phyloP scores from a whole-genome alignment of 129 eudicot genomes.

The Chrysanthemum lavandulifolium region DNA sequence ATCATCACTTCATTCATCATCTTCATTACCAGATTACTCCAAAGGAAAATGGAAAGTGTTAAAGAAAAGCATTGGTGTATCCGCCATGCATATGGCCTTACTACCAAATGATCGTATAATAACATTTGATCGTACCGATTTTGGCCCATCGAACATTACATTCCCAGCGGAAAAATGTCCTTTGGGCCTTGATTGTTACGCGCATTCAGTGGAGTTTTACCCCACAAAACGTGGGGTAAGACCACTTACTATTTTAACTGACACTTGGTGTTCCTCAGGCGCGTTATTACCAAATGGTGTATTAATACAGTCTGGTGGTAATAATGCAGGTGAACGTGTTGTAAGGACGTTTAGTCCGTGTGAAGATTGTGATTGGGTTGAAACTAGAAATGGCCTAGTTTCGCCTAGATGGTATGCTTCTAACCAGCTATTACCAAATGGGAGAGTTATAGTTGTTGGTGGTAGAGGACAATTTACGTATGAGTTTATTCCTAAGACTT shows the following conservation, averaged over 20 bases:
- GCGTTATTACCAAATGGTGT: slow-evolving; percentile 42
- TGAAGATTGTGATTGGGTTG: slow-evolving; percentile 45
- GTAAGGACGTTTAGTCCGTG: slow-evolving; percentile 42
- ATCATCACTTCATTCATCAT: neutral
- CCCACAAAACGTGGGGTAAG: slow-evolving; percentile 32
- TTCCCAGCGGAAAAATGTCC: slow-evolving; percentile 41
- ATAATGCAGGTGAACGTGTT: slow-evolving; percentile 39
- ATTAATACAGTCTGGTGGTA: slow-evolving; percentile 47
- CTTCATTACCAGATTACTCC: slow-evolving; percentile 4
- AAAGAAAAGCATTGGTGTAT: slow-evolving; percentile 38
- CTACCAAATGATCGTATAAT: slow-evolving; percentile 45
- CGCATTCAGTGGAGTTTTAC: slow-evolving; percentile 46
- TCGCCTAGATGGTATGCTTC: slow-evolving; percentile 49
- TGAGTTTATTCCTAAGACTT: slow-evolving; percentile 37
- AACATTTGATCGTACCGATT: slow-evolving; percentile 49
- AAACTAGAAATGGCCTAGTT: slow-evolving; percentile 26
- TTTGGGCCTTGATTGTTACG: slow-evolving; percentile 29
- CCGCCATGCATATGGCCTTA: slow-evolving; percentile 61
- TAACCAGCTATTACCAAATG: slow-evolving; percentile 47
- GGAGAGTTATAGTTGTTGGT: slow-evolving; percentile 39
- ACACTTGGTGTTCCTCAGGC: slow-evolving; percentile 57
- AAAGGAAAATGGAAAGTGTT: slow-evolving; percentile 51
- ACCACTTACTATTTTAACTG: slow-evolving; percentile 41
- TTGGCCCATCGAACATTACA: slow-evolving; percentile 43
- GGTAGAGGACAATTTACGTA: slow-evolving; percentile 42